Percentiles rank a stretch among this genome's conserved stretches.
These are phyloP conservation scores for Diplodia mutila DNA, from an alignment of 2,329 filamentous ascomycete genomes.

Conservation along the genomic window DNA sequence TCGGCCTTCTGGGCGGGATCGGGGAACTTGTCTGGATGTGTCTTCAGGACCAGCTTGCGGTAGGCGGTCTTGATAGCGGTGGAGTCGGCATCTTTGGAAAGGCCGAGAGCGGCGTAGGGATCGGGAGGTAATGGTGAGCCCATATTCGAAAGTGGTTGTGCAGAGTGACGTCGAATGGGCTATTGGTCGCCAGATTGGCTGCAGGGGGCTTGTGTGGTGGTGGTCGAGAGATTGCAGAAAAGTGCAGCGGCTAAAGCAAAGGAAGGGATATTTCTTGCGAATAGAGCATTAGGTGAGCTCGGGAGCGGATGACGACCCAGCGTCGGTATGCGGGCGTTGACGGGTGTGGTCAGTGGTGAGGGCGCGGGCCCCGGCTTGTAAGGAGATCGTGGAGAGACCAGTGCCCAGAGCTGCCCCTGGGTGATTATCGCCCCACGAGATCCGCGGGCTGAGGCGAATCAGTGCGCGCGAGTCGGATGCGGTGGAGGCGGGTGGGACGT, in stretches of 20 bases:
- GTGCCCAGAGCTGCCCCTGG: background rate
- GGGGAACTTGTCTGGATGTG: conserved; percentile 89
- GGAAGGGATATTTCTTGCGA: conserved; percentile 10
- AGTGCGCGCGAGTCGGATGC: conserved; percentile 5
- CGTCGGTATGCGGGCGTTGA: conserved; percentile 3
- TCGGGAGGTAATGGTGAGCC: conserved; percentile 61
- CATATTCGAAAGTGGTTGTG: conserved; percentile 49
- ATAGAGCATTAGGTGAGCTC: conserved; percentile 1
- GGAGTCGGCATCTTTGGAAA: conserved; percentile 71
- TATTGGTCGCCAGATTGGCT: conserved; percentile 28
- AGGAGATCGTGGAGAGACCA: conserved; percentile 23
- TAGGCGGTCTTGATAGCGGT: conserved; percentile 77
- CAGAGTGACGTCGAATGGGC: conserved; percentile 1
- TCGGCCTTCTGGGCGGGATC: conserved; percentile 74
- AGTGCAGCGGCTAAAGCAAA: conserved; percentile 24
- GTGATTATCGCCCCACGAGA: conserved; percentile 22
- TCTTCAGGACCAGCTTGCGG: conserved; percentile 83
- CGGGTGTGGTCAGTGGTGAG: conserved; percentile 3
- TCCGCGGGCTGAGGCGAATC: conserved; percentile 13
- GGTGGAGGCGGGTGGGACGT: conserved; percentile 1
- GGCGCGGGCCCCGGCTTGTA: conserved; percentile 8
- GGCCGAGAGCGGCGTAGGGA: conserved; percentile 77
- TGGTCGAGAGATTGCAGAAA: conserved; percentile 24
- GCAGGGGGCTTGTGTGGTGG: conserved; percentile 23
- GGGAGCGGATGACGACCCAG: conserved; percentile 11